Conservation (phyloP, 2,329 filamentous ascomycete genomes). For the Penicillium olsonii region DNA sequence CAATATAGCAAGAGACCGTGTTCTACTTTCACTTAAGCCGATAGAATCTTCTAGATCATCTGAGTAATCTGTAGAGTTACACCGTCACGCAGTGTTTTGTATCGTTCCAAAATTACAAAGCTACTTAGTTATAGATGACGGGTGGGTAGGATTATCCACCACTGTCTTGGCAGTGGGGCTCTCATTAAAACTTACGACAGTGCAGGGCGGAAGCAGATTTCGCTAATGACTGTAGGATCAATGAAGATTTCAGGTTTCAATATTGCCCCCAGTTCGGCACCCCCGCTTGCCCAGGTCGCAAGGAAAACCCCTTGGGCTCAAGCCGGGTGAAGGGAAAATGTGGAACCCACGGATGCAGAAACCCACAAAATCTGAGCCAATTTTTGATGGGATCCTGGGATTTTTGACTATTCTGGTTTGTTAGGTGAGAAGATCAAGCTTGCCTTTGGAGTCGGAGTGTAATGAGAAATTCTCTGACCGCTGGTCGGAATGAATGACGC, state of each 20-base stretch:
- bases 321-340: neutral
- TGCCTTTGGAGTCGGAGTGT: conserved; percentile 22
- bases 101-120: neutral
- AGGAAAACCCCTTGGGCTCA: neutral
- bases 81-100: neutral
- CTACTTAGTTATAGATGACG: neutral
- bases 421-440: conserved; percentile 28
- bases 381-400: neutral
- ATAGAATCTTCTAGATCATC: neutral
- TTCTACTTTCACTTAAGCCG: neutral
- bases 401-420: neutral
- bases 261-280: neutral
- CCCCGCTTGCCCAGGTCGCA: neutral
- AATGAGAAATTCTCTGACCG: conserved; percentile 35
- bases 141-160: neutral
- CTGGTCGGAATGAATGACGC: conserved; percentile 38
- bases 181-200: no score
- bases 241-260: neutral
- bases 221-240: neutral
- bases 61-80: neutral
- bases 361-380: neutral
- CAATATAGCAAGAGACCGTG: neutral
- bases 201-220: no score
- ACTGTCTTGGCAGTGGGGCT: no score
- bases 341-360: neutral